phyloP scores from a whole-genome alignment of 2,329 filamentous ascomycete genomes.

The Colletotrichum sp. region DNA sequence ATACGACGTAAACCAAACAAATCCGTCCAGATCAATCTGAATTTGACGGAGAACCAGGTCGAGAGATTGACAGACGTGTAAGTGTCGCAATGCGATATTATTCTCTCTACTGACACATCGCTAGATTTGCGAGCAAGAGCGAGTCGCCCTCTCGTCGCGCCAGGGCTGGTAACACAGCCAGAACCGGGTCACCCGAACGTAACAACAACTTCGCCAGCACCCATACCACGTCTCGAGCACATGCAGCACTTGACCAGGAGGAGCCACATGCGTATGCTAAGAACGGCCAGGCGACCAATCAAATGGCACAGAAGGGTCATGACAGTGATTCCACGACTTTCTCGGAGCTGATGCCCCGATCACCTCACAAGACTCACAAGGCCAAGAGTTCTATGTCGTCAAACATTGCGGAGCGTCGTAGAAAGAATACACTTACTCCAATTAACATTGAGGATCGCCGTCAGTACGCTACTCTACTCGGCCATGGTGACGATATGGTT shows the following conservation, averaged over 20 bases:
- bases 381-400: slow-evolving; percentile 3
- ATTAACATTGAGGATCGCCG: slow-evolving; percentile 4
- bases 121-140: slow-evolving; percentile 38
- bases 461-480: slow-evolving; percentile 7
- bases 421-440: neutral
- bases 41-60: slow-evolving; percentile 54
- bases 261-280: neutral
- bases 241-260: neutral
- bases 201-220: slow-evolving; percentile 5
- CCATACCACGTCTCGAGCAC: neutral
- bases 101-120: slow-evolving; percentile 8
- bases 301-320: neutral
- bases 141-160: slow-evolving; percentile 28
- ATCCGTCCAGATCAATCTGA: slow-evolving; percentile 51
- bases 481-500: slow-evolving; percentile 12
- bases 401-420: slow-evolving; percentile 18
- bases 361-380: neutral
- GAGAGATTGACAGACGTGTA: slow-evolving; percentile 53
- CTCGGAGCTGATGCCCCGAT: slow-evolving; percentile 13
- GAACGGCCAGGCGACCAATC: neutral
- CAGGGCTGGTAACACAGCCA: slow-evolving; percentile 21
- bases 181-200: slow-evolving; percentile 26
- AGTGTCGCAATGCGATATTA: slow-evolving; percentile 16
- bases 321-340: slow-evolving; percentile 16
- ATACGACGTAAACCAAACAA: slow-evolving; percentile 37